Conservation (phyloP, 2,329 filamentous ascomycete genomes). For the Aspergillus vadensis region DNA sequence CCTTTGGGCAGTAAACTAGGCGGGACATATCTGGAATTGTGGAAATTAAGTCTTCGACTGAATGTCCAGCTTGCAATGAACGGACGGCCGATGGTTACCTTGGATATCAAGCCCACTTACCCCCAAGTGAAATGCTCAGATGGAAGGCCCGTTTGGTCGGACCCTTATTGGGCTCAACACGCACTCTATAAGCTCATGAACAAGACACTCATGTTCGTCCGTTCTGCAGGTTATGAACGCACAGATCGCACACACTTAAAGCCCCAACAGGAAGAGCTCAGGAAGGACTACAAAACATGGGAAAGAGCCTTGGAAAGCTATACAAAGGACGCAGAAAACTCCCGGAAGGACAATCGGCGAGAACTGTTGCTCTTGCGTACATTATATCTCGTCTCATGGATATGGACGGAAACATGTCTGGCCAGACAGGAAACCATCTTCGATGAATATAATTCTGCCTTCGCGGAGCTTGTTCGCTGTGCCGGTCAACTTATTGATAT, state of each 20-base stretch:
- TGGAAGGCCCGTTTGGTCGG: neutral
- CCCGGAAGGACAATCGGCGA: conserved; percentile 13
- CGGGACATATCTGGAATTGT: conserved; percentile 24
- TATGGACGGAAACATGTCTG: conserved; percentile 16
- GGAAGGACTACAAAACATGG: conserved; percentile 14
- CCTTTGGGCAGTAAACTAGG: neutral
- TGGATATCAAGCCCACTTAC: conserved; percentile 6
- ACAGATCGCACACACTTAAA: neutral
- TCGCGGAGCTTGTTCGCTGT: conserved; percentile 10
- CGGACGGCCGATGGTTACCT: conserved; percentile 13
- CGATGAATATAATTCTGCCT: conserved; percentile 16
- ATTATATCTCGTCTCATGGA: conserved; percentile 15
- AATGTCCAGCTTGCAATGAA: conserved; percentile 27
- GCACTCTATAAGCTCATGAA: conserved; percentile 18
- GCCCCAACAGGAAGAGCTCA: conserved; percentile 1
- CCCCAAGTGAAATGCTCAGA: conserved; percentile 2
- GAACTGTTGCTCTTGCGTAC: conserved; percentile 19
- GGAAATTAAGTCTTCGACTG: conserved; percentile 20
- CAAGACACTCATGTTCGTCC: conserved; percentile 16
- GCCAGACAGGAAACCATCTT: conserved; percentile 9
- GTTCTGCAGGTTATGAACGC: conserved; percentile 10
- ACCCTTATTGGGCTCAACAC: conserved; percentile 17
- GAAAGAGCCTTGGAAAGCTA: conserved; percentile 13
- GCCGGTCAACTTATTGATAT: conserved; percentile 16
- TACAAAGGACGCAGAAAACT: conserved; percentile 4